Conservation (phyloP, 164 flowering plant species). For the Aristolochia californica region DNA sequence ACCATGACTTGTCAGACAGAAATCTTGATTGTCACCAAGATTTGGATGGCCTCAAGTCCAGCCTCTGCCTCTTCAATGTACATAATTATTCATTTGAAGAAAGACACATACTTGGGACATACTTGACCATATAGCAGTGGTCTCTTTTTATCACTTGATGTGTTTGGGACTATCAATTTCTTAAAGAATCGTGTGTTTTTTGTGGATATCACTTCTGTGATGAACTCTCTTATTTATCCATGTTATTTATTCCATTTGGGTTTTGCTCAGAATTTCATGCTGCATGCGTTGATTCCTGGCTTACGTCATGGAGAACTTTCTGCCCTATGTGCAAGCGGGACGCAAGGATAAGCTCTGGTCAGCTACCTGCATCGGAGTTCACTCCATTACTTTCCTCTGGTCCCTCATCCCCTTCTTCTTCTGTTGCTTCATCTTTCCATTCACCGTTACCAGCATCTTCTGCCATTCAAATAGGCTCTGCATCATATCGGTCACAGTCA, state of each 20-base stretch:
- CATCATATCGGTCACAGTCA: no score
- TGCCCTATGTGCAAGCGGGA: slow-evolving; percentile 99
- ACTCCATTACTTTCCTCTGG: slow-evolving; percentile 81
- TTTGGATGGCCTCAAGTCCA: no score
- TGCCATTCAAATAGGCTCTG: slow-evolving; percentile 54
- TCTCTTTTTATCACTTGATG: no score
- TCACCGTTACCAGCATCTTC: slow-evolving; percentile 57
- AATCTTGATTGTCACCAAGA: no score
- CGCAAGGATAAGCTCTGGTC: slow-evolving; percentile 65
- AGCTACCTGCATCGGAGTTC: slow-evolving; percentile 83
- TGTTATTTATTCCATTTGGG: not conserved
- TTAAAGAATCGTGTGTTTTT: no score
- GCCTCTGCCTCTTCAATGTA: no score
- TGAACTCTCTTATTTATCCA: not conserved
- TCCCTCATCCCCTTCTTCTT: slow-evolving; percentile 37
- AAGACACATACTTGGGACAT: no score
- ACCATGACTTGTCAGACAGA: no score
- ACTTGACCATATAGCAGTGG: no score
- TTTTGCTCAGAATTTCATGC: slow-evolving; percentile 79
- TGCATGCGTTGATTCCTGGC: slow-evolving; percentile 92
- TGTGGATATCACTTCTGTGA: not conserved
- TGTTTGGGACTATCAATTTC: no score
- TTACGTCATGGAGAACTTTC: slow-evolving; percentile 95
- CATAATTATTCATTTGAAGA: no score
- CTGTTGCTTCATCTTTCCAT: slow-evolving; percentile 40